phyloP scores from a whole-genome alignment of 495 filamentous ascomycete species.

The Penicillium pulvis region DNA sequence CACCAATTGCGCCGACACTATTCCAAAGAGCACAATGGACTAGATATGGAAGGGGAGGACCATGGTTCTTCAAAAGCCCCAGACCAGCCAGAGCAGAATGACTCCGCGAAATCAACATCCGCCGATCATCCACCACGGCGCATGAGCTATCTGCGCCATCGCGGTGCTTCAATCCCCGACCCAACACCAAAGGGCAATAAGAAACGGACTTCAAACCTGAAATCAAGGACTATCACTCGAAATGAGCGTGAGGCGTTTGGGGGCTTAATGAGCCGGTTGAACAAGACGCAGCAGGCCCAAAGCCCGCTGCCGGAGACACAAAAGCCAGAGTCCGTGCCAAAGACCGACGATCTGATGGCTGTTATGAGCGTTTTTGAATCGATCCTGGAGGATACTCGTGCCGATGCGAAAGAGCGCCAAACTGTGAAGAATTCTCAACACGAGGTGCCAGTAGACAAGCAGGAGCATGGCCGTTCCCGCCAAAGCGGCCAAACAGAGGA shows the following conservation, averaged over 20 bases:
- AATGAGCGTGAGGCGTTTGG: conserved; percentile 21
- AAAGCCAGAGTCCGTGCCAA: background rate
- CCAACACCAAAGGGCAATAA: background rate
- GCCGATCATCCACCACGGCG: background rate
- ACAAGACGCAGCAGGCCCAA: background rate
- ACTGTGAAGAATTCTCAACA: background rate
- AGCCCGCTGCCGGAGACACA: conserved; percentile 11
- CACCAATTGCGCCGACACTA: conserved; percentile 16
- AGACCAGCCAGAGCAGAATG: background rate
- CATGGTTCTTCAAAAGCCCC: background rate
- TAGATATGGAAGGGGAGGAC: background rate
- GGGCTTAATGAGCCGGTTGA: background rate
- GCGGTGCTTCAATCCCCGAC: conserved; percentile 19
- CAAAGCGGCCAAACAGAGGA: background rate
- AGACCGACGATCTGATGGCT: conserved; percentile 5
- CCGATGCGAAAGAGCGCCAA: background rate
- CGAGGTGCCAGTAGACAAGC: background rate
- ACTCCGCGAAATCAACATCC: background rate
- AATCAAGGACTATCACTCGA: conserved; percentile 21
- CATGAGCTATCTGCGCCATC: conserved; percentile 31
- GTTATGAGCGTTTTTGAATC: conserved; percentile 7
- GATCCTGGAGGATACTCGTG: background rate
- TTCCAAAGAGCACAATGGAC: conserved; percentile 4
- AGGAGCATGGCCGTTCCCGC: background rate
- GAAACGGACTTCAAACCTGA: background rate